phyloP scores from a whole-genome alignment of 2,329 filamentous ascomycete genomes.

The Alternaria viburni region DNA sequence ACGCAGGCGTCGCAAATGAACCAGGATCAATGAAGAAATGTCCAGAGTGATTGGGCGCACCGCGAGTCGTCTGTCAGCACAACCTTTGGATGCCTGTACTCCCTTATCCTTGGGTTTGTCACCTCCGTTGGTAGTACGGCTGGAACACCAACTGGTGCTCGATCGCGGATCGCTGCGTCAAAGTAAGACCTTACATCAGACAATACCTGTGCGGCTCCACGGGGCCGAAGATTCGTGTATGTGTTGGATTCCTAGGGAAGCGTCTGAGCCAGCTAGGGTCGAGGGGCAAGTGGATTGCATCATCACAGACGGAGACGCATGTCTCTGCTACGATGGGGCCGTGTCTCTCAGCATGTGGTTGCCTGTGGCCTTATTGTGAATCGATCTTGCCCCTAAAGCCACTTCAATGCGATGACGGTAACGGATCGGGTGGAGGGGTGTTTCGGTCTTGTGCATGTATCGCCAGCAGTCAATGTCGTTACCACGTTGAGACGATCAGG shows the following conservation, averaged over 20 bases:
- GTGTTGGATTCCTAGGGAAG: neutral
- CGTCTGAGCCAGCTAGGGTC: neutral
- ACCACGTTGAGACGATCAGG: conserved; percentile 6
- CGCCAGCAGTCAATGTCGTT: neutral
- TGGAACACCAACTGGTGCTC: neutral
- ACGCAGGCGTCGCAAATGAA: neutral
- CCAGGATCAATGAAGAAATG: neutral
- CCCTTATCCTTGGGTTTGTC: neutral
- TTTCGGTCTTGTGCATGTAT: neutral
- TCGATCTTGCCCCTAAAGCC: neutral
- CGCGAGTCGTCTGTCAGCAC: neutral
- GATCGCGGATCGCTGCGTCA: neutral
- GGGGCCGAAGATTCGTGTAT: neutral
- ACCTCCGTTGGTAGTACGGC: conserved; percentile 1
- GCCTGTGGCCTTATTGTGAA: neutral
- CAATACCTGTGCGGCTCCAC: neutral
- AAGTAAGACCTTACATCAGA: neutral
- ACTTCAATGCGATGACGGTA: neutral
- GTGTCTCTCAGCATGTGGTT: neutral
- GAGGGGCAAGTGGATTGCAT: neutral
- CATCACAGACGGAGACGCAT: neutral
- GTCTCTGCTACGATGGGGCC: neutral
- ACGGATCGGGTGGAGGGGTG: neutral
- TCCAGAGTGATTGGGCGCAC: neutral
- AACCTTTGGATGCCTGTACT: neutral